Percentiles rank a stretch among this genome's conserved stretches.
phyloP scores from a whole-genome alignment of 306 rosid species.

The Lathyrus tuberosus region DNA sequence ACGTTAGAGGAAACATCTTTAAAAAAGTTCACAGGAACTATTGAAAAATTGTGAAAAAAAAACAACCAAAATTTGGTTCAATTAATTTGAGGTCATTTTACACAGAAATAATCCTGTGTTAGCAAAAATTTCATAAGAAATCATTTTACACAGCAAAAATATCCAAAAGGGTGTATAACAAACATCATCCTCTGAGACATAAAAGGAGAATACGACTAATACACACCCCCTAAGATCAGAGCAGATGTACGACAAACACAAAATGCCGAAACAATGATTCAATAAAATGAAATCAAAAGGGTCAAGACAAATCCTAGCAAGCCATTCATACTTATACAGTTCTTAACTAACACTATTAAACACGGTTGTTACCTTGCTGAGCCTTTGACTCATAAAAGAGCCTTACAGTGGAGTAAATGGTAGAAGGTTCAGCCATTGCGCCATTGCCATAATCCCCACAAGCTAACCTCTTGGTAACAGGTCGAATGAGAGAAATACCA shows the following conservation, averaged over 20 bases:
- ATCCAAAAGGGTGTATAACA: not conserved
- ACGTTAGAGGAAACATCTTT: not conserved
- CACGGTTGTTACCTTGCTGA: slow-evolving; percentile 50
- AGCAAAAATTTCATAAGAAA: slow-evolving; percentile 13
- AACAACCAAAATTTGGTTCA: not conserved
- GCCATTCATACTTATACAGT: slow-evolving; percentile 27
- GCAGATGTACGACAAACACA: slow-evolving; percentile 2
- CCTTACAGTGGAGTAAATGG: slow-evolving; percentile 82
- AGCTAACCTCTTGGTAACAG: slow-evolving; percentile 77
- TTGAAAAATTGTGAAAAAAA: not conserved
- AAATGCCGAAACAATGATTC: slow-evolving; percentile 16
- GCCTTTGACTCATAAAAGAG: slow-evolving; percentile 67
- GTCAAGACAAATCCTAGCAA: slow-evolving; percentile 29
- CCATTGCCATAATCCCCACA: slow-evolving; percentile 91
- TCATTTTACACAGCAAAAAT: slow-evolving; percentile 7
- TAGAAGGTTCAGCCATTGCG: slow-evolving; percentile 94
- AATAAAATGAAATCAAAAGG: slow-evolving; percentile 24
- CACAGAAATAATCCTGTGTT: not conserved
- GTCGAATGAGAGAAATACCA: slow-evolving; percentile 86
- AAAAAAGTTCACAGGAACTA: not conserved
- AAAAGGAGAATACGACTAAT: slow-evolving; percentile 12
- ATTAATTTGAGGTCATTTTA: not conserved
- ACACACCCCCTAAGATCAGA: slow-evolving; percentile 14
- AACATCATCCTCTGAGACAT: not conserved
- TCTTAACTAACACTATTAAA: slow-evolving; percentile 40